A percentile compares a stretch with the other conserved stretches of the same genome.
phyloP scores from a whole-genome alignment of 2,329 filamentous ascomycete species.

The Gremmenia infestans region DNA sequence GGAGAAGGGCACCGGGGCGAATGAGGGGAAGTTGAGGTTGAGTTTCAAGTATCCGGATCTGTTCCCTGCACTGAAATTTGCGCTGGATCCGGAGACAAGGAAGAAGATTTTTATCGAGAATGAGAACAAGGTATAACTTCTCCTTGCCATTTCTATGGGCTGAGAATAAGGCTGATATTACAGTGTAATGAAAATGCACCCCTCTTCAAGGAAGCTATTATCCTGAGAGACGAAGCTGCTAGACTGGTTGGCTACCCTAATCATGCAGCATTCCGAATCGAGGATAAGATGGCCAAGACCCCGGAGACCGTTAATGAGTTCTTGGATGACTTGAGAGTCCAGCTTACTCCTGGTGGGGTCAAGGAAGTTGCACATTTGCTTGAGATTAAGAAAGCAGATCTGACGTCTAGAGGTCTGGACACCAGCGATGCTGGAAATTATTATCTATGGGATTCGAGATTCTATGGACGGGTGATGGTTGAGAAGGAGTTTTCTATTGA shows the following conservation, averaged over 20 bases:
- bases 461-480: conserved; percentile 74
- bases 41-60: conserved; percentile 82
- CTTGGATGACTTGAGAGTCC: conserved; percentile 61
- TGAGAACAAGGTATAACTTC: conserved; percentile 62
- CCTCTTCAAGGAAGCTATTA: conserved; percentile 69
- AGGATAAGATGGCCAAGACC: conserved; percentile 82
- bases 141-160: conserved; percentile 7
- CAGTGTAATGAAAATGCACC: conserved; percentile 64
- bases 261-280: conserved; percentile 70
- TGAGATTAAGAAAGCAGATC: conserved; percentile 67
- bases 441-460: conserved; percentile 79
- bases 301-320: conserved; percentile 69
- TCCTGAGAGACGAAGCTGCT: conserved; percentile 73
- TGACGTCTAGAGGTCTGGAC: conserved; percentile 50
- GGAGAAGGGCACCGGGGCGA: conserved; percentile 67
- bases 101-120: conserved; percentile 67
- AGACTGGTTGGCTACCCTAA: conserved; percentile 71
- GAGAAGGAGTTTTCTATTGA: conserved; percentile 77
- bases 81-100: conserved; percentile 62
- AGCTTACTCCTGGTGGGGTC: conserved; percentile 62
- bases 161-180: conserved; percentile 1
- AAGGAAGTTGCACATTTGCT: conserved; percentile 68
- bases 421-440: conserved; percentile 60
- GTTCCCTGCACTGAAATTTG: conserved; percentile 74
- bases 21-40: conserved; percentile 69